phyloP scores from a whole-genome alignment of 2,329 filamentous ascomycete genomes.

The Fusarium euwallaceae region DNA sequence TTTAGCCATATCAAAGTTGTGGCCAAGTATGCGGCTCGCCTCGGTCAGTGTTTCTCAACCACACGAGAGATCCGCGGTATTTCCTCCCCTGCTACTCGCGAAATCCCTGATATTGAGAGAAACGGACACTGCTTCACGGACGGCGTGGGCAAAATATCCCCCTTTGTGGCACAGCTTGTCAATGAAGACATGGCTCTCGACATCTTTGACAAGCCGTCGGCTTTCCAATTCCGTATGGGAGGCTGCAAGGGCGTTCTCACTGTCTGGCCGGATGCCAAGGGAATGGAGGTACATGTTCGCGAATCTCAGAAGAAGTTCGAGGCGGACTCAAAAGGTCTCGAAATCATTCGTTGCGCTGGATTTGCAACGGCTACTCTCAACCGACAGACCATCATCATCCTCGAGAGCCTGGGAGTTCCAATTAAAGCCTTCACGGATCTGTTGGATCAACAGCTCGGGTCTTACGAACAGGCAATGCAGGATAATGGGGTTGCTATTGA shows the following conservation, averaged over 20 bases:
- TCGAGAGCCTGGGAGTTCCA: constrained; percentile 81
- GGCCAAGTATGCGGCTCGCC: constrained; percentile 89
- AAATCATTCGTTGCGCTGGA: constrained; percentile 86
- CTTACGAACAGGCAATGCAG: constrained; percentile 78
- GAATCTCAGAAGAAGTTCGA: constrained; percentile 91
- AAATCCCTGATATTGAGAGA: constrained; percentile 78
- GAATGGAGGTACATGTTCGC: constrained; percentile 80
- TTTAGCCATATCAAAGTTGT: constrained; percentile 85
- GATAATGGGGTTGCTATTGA: constrained; percentile 73
- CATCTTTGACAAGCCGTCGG: constrained; percentile 75
- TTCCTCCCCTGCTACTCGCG: constrained; percentile 68
- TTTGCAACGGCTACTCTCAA: constrained; percentile 86
- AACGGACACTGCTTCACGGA: constrained; percentile 85
- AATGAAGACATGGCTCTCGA: constrained; percentile 76
- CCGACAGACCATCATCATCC: constrained; percentile 88
- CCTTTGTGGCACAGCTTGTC: constrained; percentile 79
- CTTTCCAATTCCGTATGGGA: constrained; percentile 91
- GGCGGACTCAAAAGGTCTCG: constrained; percentile 77
- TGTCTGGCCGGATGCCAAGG: constrained; percentile 76
- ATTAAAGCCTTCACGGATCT: constrained; percentile 76
- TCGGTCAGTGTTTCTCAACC: constrained; percentile 97
- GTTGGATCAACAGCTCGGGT: constrained; percentile 74
- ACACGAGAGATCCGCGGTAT: constrained; percentile 80
- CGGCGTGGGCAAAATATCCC: constrained; percentile 93
- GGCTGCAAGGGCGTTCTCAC: constrained; percentile 92